Base-by-base conservation (phyloP, 2,329 filamentous ascomycete genomes). In the Chrysoporthe puriensis region DNA sequence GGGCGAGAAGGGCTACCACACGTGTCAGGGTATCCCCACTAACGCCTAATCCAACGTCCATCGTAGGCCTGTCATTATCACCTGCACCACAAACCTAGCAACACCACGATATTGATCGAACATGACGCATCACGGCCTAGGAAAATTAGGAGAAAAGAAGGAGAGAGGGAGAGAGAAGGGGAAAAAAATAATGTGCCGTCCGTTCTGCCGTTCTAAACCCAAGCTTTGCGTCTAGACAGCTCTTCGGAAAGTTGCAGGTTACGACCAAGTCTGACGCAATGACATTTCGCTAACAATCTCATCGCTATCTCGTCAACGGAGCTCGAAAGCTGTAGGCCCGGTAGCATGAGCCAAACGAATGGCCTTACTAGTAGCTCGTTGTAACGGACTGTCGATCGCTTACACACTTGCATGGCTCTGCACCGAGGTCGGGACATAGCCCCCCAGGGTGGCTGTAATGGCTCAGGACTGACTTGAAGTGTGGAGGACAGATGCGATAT, bases 1-100 rank as follows among this genome's bases (percentile, higher is more conserved):
- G 50, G 32, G 50, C 50, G 50, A 54, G 21, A 54, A 54, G 50
- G 21, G 50, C 50, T 13, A 54, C 50, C 50, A 54, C 50, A 54
- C 50, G 50, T 54, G 50, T 54, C 21, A 54, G 32, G 50, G 11
- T 54, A 34, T 54, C 50, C 26, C 50, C 50, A 54, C 26, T 2
- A 32, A 16, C 32, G 50, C 50, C 26, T 54, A 54, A 54, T 54
- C 21, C 26, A 54, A 54, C 50, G 50, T 54, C 50, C 21, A 32
- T 13, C 50, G 8, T 4, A 50, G 21, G 46, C 46, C 46, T 50
- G 46, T 50, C 46, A 50, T 21, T n/a, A 50, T 21, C 9, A 32
- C 9, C 50, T 26, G 21, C 26, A 54, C 50, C 50, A 54, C 50
- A 54, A 13, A 16, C 32, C 32, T 13, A 13, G 14, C 16, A 34